Conservation (phyloP, 2,329 filamentous ascomycete species). For the Exophiala alcalophila region DNA sequence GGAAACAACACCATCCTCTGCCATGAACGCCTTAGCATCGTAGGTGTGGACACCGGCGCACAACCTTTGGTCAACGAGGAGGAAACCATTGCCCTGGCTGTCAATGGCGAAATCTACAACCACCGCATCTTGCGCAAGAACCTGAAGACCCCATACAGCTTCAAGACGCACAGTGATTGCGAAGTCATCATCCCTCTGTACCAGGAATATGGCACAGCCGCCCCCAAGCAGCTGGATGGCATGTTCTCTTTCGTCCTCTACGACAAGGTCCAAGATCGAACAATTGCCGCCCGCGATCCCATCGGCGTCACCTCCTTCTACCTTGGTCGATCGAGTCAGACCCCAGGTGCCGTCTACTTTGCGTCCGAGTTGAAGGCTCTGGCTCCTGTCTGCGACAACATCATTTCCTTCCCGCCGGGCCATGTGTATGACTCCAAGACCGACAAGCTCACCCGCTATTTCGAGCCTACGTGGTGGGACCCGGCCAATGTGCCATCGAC, state of each 20-base stretch:
- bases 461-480: slow-evolving; percentile 90
- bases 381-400: slow-evolving; percentile 90
- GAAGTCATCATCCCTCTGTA: slow-evolving; percentile 99
- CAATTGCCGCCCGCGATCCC: slow-evolving; percentile 89
- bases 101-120: slow-evolving; percentile 99
- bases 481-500: slow-evolving; percentile 71
- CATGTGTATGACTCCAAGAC: slow-evolving; percentile 96
- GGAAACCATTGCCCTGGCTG: slow-evolving; percentile 80
- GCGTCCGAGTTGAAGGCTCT: slow-evolving; percentile 95
- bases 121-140: slow-evolving; percentile 89
- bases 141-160: slow-evolving; percentile 80
- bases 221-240: slow-evolving; percentile 90
- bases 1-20: slow-evolving; percentile 93
- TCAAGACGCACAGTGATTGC: slow-evolving; percentile 98
- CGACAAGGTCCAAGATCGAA: slow-evolving; percentile 89
- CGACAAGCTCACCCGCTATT: slow-evolving; percentile 80
- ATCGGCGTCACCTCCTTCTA: slow-evolving; percentile 98
- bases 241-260: slow-evolving; percentile 99
- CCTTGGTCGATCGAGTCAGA: slow-evolving; percentile 82
- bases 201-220: slow-evolving; percentile 84
- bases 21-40: slow-evolving; percentile 96
- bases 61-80: slow-evolving; percentile 94
- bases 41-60: slow-evolving; percentile 93
- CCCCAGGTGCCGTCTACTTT: slow-evolving; percentile 86
- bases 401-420: slow-evolving; percentile 89